A percentile compares a stretch with the other conserved stretches of the same genome.
phyloP scores from a whole-genome alignment of 2,329 filamentous ascomycete species.

The Zopfia rhizophila region DNA sequence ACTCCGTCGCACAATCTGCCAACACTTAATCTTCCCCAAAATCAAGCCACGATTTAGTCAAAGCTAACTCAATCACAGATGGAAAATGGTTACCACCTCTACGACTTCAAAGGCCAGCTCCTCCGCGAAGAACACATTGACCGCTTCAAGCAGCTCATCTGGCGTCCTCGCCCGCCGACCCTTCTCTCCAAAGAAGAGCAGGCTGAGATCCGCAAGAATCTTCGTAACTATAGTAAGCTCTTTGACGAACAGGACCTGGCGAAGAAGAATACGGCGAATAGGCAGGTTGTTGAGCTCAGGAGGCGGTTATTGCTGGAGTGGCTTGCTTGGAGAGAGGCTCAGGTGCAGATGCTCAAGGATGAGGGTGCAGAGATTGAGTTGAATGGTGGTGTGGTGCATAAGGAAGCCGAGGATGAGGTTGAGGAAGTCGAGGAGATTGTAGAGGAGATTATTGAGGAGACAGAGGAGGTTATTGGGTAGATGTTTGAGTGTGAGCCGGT shows the following conservation, averaged over 20 bases:
- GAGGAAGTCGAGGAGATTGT: conserved; percentile 79
- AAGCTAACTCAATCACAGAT: conserved; percentile 68
- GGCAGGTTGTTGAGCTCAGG: conserved; percentile 89
- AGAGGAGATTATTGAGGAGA: conserved; percentile 89
- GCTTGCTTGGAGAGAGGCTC: conserved; percentile 81
- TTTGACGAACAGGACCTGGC: conserved; percentile 97
- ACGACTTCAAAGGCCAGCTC: conserved; percentile 92
- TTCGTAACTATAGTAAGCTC: conserved; percentile 92
- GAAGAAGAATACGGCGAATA: conserved; percentile 91
- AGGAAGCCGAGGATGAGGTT: conserved; percentile 59
- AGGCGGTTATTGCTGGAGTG: conserved; percentile 87
- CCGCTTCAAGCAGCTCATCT: conserved; percentile 97
- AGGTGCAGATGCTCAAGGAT: conserved; percentile 70
- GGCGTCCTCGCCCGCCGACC: conserved; percentile 91
- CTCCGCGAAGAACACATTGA: conserved; percentile 92
- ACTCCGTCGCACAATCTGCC: neutral
- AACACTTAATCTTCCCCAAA: conserved; percentile 13
- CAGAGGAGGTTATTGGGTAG: conserved; percentile 74
- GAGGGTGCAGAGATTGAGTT: conserved; percentile 68
- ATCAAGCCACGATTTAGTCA: conserved; percentile 1
- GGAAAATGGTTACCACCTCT: conserved; percentile 99
- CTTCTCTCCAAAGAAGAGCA: conserved; percentile 96
- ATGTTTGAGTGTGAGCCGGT: too few species aligned
- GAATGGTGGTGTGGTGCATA: conserved; percentile 62
- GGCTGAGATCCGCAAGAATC: conserved; percentile 97